These are phyloP conservation scores for Magnolia officinalis DNA, from an alignment of 164 flowering plant species.

Conservation along the genomic window DNA sequence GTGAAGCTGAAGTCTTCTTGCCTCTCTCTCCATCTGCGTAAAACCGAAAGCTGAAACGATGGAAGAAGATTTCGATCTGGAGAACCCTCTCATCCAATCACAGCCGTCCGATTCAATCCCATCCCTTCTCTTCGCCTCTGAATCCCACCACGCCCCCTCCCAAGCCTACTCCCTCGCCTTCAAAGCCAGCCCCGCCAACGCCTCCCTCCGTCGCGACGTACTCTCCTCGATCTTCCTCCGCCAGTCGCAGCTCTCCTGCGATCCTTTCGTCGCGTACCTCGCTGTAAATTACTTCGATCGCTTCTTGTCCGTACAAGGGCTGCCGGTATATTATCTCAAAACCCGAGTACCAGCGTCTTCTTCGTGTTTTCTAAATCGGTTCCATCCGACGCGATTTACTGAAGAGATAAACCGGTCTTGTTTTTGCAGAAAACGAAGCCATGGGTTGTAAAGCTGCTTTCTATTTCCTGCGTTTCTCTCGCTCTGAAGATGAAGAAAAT, in stretches of 20 bases:
- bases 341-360: too few species aligned
- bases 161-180: slow-evolving; percentile 11
- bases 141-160: slow-evolving; percentile 62
- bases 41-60: neutral
- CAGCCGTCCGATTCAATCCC: slow-evolving; percentile 12
- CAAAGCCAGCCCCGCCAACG: neutral
- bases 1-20: slow-evolving; percentile 3
- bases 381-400: slow-evolving; percentile 2
- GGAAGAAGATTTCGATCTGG: slow-evolving; percentile 39
- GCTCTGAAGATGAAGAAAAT: slow-evolving; percentile 61
- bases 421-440: slow-evolving; percentile 48
- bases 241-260: slow-evolving; percentile 15
- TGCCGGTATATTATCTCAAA: slow-evolving; percentile 37
- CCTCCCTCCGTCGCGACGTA: slow-evolving; percentile 31
- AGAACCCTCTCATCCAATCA: slow-evolving; percentile 42
- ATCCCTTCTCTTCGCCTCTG: slow-evolving; percentile 38
- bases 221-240: slow-evolving; percentile 28
- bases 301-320: slow-evolving; percentile 40
- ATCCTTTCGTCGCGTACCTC: slow-evolving; percentile 45
- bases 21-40: slow-evolving; percentile 1
- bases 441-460: slow-evolving; percentile 53
- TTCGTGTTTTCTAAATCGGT: neutral
- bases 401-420: neutral
- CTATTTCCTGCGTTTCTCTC: slow-evolving; percentile 48
- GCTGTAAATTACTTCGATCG: slow-evolving; percentile 75